Base-by-base conservation (phyloP, 2,329 filamentous ascomycete species). In the Hypocrella siamensis region DNA sequence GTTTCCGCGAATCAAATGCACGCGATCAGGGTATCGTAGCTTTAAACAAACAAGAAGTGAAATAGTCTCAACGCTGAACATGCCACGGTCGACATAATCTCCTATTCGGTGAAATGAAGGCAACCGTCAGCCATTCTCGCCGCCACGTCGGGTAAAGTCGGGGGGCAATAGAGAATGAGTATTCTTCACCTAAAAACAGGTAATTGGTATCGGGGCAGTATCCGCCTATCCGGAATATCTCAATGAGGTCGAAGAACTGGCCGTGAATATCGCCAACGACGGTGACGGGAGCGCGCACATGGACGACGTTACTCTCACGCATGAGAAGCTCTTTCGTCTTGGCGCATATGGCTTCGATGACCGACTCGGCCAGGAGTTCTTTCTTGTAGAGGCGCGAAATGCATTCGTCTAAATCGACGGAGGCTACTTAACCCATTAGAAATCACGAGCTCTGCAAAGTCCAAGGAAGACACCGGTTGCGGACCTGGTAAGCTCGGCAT, bases 241-340 rank as follows among this genome's bases (percentile, higher is more conserved):
- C 90, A 42, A 98, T 90, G 61, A 98, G 75, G 56, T 98, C 90
- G 57, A 88, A 96, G 62, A 98, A 98, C 58, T 98, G 90, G 36
- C 90, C 90, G 56, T 98, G 90, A 44, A 98, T 98, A 54, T 98
- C 90, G 42, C 90, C 90, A 25, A 98, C 90, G 8, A 98, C 90
- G 12, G 90, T 98, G 36, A 98, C 84, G 2, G 90, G 90, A 19
- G 90, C 86, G 46, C 76, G 75, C 40, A 98, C 92, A 56, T 98
- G 90, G 38, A 98, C 90, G 40, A 98, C 90, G 60, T 98, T 98
- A 70, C 88, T 96, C 73, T 98, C 90, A 53, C 92, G 88, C 90
- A 98, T 98, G 45, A 98, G 70, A 45, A 98, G 68, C 64, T 98
- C 90, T 54, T 98, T 98, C 16, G 92, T 90, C 58, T 98, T 98